Conservation (phyloP, 2,329 filamentous ascomycete genomes). For the Geosmithia morbida region DNA sequence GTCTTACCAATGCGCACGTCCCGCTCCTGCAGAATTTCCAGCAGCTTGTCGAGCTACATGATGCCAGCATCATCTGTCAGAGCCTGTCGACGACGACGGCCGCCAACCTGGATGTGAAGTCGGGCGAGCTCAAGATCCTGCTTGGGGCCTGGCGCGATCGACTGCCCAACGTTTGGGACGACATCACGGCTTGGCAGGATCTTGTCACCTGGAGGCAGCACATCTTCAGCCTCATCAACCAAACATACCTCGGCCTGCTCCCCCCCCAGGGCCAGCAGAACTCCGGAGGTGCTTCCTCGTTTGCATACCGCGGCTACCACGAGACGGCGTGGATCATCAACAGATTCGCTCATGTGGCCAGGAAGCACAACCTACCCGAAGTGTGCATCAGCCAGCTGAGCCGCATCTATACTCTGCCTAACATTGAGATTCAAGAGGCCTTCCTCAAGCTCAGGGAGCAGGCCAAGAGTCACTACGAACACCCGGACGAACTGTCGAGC, state of each 20-base stretch:
- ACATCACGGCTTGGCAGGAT: constrained; percentile 98
- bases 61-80: constrained; percentile 90
- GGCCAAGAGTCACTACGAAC: constrained; percentile 97
- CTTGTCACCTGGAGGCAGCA: constrained; percentile 99
- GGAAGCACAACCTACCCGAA: constrained; percentile 91
- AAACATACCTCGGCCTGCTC: constrained; percentile 75
- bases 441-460: constrained; percentile 98
- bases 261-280: constrained; percentile 63
- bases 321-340: constrained; percentile 99
- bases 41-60: constrained; percentile 90
- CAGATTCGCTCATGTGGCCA: constrained; percentile 89
- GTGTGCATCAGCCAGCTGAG: constrained; percentile 96
- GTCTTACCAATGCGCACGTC: constrained; percentile 89
- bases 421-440: constrained; percentile 98
- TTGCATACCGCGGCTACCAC: constrained; percentile 93
- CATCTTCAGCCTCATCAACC: constrained; percentile 95
- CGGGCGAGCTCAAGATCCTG: constrained; percentile 85
- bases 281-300: constrained; percentile 70
- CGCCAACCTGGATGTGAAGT: constrained; percentile 81
- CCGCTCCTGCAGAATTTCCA: constrained; percentile 96
- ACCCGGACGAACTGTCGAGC: constrained; percentile 78
- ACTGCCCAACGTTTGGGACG: constrained; percentile 95
- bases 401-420: constrained; percentile 94
- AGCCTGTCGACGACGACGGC: constrained; percentile 77
- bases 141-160: constrained; percentile 92